Evolutionary conservation across 352 stramenopile species (phyloP).

Genomic region (Phytophthora meadii): DNA sequence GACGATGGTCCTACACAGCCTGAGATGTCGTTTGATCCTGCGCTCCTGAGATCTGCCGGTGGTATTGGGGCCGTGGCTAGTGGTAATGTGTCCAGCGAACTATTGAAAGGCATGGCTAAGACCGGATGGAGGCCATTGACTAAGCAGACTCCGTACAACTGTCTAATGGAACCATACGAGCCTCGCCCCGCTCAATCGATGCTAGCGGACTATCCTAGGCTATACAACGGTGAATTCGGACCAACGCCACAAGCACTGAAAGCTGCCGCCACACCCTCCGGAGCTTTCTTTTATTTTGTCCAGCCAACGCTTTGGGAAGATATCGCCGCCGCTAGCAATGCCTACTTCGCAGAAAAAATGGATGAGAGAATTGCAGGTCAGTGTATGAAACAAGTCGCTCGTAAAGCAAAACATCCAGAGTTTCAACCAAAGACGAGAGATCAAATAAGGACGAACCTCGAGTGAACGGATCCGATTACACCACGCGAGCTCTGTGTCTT

Average conservation of each 20-base stretch:
- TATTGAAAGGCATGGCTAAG: background rate
- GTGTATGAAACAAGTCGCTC: constrained; percentile 8
- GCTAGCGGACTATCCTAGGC: background rate
- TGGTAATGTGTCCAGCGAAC: background rate
- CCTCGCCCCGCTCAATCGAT: background rate
- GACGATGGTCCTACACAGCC: background rate
- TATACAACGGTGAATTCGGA: constrained; percentile 8
- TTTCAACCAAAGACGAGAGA: background rate
- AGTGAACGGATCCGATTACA: background rate
- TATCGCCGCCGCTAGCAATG: constrained; percentile 2
- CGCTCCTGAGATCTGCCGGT: background rate
- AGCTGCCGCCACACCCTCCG: background rate
- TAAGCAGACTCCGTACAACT: constrained; percentile 3
- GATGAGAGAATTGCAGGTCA: background rate
- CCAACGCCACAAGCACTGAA: background rate
- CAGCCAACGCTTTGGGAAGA: constrained; percentile 3
- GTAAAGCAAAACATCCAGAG: no score
- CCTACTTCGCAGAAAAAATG: constrained; percentile 12
- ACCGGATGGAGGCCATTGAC: background rate
- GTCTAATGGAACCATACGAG: constrained; percentile 11
- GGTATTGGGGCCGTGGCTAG: background rate
- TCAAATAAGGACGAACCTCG: background rate
- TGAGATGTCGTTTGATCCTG: background rate
- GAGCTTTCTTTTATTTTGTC: constrained; percentile 4
- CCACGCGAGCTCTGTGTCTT: constrained; percentile 8